Conservation (phyloP, 805 yeast genomes). For the Yarrowia osloensis region DNA sequence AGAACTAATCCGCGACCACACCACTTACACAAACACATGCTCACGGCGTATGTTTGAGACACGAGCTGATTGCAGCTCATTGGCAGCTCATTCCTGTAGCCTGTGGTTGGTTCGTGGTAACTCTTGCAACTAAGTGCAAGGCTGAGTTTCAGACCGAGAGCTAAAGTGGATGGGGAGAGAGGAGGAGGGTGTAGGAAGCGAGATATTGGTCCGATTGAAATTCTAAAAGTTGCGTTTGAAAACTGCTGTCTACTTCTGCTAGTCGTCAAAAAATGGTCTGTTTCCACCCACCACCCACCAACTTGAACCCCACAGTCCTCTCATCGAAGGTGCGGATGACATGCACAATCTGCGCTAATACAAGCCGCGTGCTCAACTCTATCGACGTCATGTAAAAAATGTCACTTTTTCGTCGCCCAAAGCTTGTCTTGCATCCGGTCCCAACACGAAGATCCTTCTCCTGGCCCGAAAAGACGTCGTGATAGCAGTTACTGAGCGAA, state of each 20-base stretch:
- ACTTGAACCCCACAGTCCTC: neutral
- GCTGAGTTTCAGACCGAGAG: constrained; percentile 12
- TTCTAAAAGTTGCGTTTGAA: no score
- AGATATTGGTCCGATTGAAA: neutral
- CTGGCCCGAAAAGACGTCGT: constrained; percentile 10
- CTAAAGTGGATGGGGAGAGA: neutral
- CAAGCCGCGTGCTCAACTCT: constrained; percentile 3
- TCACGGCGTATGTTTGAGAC: constrained; percentile 9
- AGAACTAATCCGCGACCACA: no score
- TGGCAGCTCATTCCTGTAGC: no score
- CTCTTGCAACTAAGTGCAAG: neutral
- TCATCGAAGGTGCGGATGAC: constrained; percentile 15
- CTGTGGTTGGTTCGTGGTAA: no score
- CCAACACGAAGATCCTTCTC: constrained; percentile 16
- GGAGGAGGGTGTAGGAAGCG: neutral
- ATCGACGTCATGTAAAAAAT: constrained; percentile 23
- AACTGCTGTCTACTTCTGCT: neutral
- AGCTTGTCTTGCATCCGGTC: constrained; percentile 14
- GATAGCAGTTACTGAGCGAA: constrained; percentile 22
- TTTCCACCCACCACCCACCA: neutral
- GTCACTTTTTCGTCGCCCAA: neutral
- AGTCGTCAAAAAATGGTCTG: neutral
- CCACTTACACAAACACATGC: neutral
- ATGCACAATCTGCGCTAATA: constrained; percentile 19
- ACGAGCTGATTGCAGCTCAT: neutral